Conservation (phyloP, 495 filamentous ascomycete genomes). For the Friedmanniomyces endolithicus region DNA sequence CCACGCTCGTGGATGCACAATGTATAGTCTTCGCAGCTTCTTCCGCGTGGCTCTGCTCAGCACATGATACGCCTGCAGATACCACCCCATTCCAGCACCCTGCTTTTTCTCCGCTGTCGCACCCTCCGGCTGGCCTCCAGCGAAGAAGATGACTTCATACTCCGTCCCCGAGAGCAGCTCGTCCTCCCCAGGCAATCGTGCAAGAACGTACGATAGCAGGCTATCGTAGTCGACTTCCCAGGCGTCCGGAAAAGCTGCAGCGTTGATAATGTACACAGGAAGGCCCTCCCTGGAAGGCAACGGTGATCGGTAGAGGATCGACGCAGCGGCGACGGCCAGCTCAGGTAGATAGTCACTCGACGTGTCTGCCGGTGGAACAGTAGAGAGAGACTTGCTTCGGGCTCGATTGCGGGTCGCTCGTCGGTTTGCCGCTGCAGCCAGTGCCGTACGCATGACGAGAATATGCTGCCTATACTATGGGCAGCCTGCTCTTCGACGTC, state of each 20-base stretch:
- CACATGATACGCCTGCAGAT: constrained; percentile 44
- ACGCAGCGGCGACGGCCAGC: constrained; percentile 16
- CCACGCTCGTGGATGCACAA: constrained; percentile 47
- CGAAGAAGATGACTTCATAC: constrained; percentile 46
- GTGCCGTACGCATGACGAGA: constrained; percentile 19
- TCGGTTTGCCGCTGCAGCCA: constrained; percentile 13
- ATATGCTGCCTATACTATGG: constrained; percentile 4
- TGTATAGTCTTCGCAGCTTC: constrained; percentile 40
- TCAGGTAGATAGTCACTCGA: constrained; percentile 17
- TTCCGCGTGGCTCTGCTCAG: constrained; percentile 42
- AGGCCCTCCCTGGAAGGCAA: constrained; percentile 34
- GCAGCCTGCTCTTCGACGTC: neutral
- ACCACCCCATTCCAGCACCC: constrained; percentile 46
- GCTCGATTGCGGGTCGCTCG: constrained; percentile 5
- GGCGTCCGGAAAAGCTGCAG: constrained; percentile 43
- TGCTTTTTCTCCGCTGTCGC: constrained; percentile 31
- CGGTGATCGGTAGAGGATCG: constrained; percentile 42
- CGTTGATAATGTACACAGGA: constrained; percentile 42
- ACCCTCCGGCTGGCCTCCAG: constrained; percentile 35
- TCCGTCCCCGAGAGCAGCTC: constrained; percentile 39
- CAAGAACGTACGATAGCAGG: constrained; percentile 45
- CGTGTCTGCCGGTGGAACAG: constrained; percentile 18
- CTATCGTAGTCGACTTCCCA: constrained; percentile 40
- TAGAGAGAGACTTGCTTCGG: constrained; percentile 16
- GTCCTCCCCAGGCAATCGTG: constrained; percentile 41